Percentiles rank a stretch among this genome's conserved stretches.
phyloP scores from a whole-genome alignment of 2,329 filamentous ascomycete species.

The Lomentospora prolificans region DNA sequence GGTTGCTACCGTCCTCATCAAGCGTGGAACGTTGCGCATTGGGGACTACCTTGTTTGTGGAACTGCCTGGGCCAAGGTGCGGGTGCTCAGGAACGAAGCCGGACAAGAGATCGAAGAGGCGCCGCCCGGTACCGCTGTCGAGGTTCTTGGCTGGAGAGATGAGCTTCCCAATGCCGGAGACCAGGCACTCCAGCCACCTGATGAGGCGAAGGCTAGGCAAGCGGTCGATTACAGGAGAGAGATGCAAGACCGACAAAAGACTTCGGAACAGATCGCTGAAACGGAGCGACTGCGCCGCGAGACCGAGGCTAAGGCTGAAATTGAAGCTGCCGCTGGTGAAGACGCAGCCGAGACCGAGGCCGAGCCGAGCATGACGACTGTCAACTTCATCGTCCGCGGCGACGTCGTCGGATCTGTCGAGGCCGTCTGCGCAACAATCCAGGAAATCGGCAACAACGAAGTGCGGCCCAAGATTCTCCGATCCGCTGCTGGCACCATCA shows the following conservation, averaged over 20 bases:
- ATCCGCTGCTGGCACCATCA: slow-evolving; percentile 66
- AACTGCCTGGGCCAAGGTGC: slow-evolving; percentile 78
- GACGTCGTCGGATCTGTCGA: slow-evolving; percentile 93
- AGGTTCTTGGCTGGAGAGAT: slow-evolving; percentile 90
- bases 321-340: slow-evolving; percentile 23
- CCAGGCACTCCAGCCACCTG: slow-evolving; percentile 71
- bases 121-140: slow-evolving; percentile 78
- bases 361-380: slow-evolving; percentile 36
- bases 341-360: slow-evolving; percentile 25
- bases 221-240: slow-evolving; percentile 71
- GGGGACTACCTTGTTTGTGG: slow-evolving; percentile 85
- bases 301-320: slow-evolving; percentile 29
- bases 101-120: slow-evolving; percentile 64
- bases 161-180: slow-evolving; percentile 75
- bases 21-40: slow-evolving; percentile 70
- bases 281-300: slow-evolving; percentile 54
- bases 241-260: slow-evolving; percentile 59
- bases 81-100: slow-evolving; percentile 74
- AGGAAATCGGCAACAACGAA: slow-evolving; percentile 75
- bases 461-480: slow-evolving; percentile 68
- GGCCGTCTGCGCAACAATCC: slow-evolving; percentile 69
- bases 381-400: slow-evolving; percentile 82
- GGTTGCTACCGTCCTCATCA: slow-evolving; percentile 80
- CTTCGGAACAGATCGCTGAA: slow-evolving; percentile 72
- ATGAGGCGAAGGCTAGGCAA: slow-evolving; percentile 67